phyloP scores from a whole-genome alignment of 768 basidiomycete species.

The Pleurotus ostreatus region DNA sequence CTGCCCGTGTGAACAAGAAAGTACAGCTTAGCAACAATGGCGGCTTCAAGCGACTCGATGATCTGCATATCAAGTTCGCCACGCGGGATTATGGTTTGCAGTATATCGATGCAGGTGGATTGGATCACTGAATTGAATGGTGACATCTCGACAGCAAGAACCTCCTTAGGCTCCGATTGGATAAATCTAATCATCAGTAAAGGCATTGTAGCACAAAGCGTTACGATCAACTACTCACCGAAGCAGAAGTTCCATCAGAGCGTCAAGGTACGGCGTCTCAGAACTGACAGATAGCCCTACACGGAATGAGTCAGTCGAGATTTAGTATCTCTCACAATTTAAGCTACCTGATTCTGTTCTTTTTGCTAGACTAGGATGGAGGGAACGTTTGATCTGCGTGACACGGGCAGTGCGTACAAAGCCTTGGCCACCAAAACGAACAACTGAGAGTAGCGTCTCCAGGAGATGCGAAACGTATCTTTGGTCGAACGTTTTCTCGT shows the following conservation, averaged over 20 bases:
- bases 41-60: slow-evolving; percentile 64
- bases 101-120: slow-evolving; percentile 69
- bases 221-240: slow-evolving; percentile 40
- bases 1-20: slow-evolving; percentile 62
- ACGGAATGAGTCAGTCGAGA: slow-evolving; percentile 15
- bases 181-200: slow-evolving; percentile 47
- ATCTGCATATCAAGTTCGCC: slow-evolving; percentile 68
- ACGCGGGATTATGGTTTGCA: slow-evolving; percentile 78
- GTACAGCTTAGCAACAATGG: slow-evolving; percentile 73
- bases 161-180: slow-evolving; percentile 68
- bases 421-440: slow-evolving; percentile 87
- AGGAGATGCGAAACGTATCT: slow-evolving; percentile 67
- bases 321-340: background rate
- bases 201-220: background rate
- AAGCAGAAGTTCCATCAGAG: slow-evolving; percentile 67
- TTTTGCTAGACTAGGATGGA: slow-evolving; percentile 56
- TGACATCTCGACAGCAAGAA: slow-evolving; percentile 47
- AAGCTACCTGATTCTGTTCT: slow-evolving; percentile 57
- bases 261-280: slow-evolving; percentile 73
- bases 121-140: slow-evolving; percentile 65
- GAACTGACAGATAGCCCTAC: slow-evolving; percentile 32
- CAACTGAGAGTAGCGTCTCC: slow-evolving; percentile 71
- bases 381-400: slow-evolving; percentile 59
- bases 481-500: slow-evolving; percentile 77
- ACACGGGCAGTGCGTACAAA: slow-evolving; percentile 72